Percentiles rank a stretch among this genome's conserved stretches.
Evolutionary conservation across 1,284 basidiomycete species (phyloP).

Genomic region (Coniferiporia weirii): DNA sequence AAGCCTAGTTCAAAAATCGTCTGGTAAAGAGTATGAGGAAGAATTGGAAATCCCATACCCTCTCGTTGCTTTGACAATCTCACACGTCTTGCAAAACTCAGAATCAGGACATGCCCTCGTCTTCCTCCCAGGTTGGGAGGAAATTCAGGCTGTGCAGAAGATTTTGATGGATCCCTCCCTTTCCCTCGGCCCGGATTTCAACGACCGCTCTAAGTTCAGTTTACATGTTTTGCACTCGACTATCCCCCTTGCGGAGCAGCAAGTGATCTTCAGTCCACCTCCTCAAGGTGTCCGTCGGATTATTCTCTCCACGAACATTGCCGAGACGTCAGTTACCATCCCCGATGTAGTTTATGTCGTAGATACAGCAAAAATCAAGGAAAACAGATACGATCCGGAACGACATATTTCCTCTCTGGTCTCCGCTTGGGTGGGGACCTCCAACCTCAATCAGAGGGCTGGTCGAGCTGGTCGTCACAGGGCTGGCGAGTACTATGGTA

Average conservation of each 20-base stretch:
- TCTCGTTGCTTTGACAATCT: constrained; percentile 78
- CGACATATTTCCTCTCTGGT: constrained; percentile 84
- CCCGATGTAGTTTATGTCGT: constrained; percentile 96
- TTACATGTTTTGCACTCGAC: constrained; percentile 92
- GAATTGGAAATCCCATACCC: constrained; percentile 83
- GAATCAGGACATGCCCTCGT: constrained; percentile 88
- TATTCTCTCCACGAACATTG: constrained; percentile 94
- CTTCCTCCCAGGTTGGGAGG: constrained; percentile 91
- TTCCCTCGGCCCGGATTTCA: constrained; percentile 59
- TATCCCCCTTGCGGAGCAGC: constrained; percentile 87
- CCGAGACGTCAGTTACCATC: constrained; percentile 94
- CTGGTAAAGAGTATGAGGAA: constrained; percentile 37
- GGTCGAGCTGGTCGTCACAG: constrained; percentile 93
- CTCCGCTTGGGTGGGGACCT: constrained; percentile 87
- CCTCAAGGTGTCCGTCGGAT: constrained; percentile 75
- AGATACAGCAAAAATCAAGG: constrained; percentile 86
- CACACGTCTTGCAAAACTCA: constrained; percentile 72
- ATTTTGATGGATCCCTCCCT: constrained; percentile 52
- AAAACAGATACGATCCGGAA: constrained; percentile 90
- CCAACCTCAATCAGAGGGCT: constrained; percentile 92
- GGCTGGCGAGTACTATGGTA: constrained; percentile 87
- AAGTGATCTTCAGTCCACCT: constrained; percentile 84
- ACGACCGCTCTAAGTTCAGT: constrained; percentile 53
- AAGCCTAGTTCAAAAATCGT: constrained; percentile 20
- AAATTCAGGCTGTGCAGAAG: constrained; percentile 79